These are phyloP conservation scores for Polychaeton citri DNA, from an alignment of 2,329 filamentous ascomycete species.

Conservation along the genomic window DNA sequence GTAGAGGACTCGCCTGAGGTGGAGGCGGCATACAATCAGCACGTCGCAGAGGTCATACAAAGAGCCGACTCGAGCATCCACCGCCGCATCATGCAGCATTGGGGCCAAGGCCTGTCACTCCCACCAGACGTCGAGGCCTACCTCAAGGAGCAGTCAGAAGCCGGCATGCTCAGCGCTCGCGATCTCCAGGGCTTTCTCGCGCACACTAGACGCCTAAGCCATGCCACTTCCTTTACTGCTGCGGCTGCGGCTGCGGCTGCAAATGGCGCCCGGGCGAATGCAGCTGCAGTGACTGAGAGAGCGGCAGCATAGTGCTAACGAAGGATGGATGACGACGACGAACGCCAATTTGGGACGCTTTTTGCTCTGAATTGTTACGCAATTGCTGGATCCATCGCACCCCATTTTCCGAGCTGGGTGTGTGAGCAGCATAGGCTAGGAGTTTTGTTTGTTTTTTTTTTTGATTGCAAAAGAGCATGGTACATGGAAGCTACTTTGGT, in stretches of 20 bases:
- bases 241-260: not conserved
- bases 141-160: constrained; percentile 22
- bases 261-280: no score
- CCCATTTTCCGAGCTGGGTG: not conserved
- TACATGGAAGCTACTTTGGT: not conserved
- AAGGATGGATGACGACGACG: no score
- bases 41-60: constrained; percentile 13
- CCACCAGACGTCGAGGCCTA: constrained; percentile 22
- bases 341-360: no score
- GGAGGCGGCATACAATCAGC: constrained; percentile 11
- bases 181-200: not conserved
- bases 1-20: constrained; percentile 10
- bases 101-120: constrained; percentile 18
- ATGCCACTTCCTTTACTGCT: not conserved
- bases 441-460: no score
- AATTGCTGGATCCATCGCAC: not conserved
- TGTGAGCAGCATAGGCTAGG: not conserved
- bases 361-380: not conserved
- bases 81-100: constrained; percentile 18
- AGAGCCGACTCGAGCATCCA: constrained; percentile 16
- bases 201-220: not conserved
- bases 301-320: not conserved
- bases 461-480: not conserved
- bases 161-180: constrained; percentile 8
- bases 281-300: not conserved